A percentile compares a stretch with the other conserved stretches of the same genome.
phyloP scores from a whole-genome alignment of 495 filamentous ascomycete species.

The Penicillium flavigenum region DNA sequence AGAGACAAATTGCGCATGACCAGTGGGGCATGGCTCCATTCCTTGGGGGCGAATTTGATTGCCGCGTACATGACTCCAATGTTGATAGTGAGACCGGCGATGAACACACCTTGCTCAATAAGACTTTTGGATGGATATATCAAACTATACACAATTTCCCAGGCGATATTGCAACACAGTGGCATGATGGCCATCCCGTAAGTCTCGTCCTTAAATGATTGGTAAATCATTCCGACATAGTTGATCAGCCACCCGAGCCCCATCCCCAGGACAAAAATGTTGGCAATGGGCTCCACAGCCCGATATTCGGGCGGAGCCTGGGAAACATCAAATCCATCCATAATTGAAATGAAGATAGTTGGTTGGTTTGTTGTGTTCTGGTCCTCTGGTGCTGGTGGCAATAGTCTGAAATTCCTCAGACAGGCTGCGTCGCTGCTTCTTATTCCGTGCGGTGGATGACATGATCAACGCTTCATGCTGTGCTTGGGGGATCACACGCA shows the following conservation, averaged over 20 bases:
- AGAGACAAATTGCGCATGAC: slow-evolving; percentile 10
- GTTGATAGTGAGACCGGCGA: slow-evolving; percentile 14
- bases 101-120: neutral
- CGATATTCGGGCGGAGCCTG: slow-evolving; percentile 13
- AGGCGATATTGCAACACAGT: slow-evolving; percentile 23
- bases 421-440: slow-evolving; percentile 2
- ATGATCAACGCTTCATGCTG: neutral
- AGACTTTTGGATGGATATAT: slow-evolving; percentile 14
- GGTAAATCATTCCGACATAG: slow-evolving; percentile 19
- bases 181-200: slow-evolving; percentile 25
- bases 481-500: neutral
- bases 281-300: slow-evolving; percentile 9
- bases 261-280: slow-evolving; percentile 18
- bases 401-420: neutral
- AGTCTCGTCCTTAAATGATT: slow-evolving; percentile 19
- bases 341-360: slow-evolving; percentile 9
- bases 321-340: slow-evolving; percentile 19
- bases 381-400: neutral
- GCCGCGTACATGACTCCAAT: slow-evolving; percentile 16
- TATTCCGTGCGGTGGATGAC: slow-evolving; percentile 1
- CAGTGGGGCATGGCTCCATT: slow-evolving; percentile 22
- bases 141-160: slow-evolving; percentile 22
- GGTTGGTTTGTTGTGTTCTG: neutral
- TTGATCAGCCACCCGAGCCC: slow-evolving; percentile 20
- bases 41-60: slow-evolving; percentile 15